These are phyloP conservation scores for Grosmannia clavigera DNA, from an alignment of 2,329 filamentous ascomycete species.

Conservation along the genomic window DNA sequence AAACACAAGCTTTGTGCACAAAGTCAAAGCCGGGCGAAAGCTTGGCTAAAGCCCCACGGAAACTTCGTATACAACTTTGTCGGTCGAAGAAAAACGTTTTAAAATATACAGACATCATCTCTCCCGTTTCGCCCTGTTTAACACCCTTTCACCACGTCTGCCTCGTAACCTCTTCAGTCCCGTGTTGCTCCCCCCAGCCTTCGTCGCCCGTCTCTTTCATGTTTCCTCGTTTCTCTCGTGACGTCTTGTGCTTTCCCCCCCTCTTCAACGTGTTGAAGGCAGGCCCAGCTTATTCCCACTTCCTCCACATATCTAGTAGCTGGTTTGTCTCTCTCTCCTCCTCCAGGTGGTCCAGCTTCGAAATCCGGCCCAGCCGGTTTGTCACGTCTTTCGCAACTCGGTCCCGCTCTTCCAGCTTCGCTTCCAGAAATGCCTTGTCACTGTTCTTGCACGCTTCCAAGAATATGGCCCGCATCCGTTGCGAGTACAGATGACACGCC, in stretches of 20 bases:
- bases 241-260: neutral
- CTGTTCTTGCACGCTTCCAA: conserved; percentile 50
- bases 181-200: neutral
- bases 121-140: neutral
- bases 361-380: conserved; percentile 28
- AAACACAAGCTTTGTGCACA: neutral
- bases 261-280: too few relatives aligned
- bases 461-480: conserved; percentile 67
- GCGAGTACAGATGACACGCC: conserved; percentile 69
- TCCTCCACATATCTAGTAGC: conserved; percentile 43
- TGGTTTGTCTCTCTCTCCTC: conserved; percentile 30
- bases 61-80: neutral
- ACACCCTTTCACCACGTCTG: too few relatives aligned
- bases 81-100: neutral
- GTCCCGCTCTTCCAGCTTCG: conserved; percentile 44
- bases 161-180: too few relatives aligned
- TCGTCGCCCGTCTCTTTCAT: neutral
- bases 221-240: neutral
- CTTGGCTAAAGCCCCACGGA: neutral
- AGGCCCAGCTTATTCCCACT: conserved; percentile 34
- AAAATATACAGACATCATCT: neutral
- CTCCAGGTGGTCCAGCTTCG: conserved; percentile 16
- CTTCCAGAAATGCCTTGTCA: conserved; percentile 52
- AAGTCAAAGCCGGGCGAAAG: neutral
- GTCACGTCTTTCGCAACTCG: conserved; percentile 48